These are phyloP conservation scores for Acacia pycnantha DNA, from an alignment of 331 rosid species.

Conservation along the genomic window DNA sequence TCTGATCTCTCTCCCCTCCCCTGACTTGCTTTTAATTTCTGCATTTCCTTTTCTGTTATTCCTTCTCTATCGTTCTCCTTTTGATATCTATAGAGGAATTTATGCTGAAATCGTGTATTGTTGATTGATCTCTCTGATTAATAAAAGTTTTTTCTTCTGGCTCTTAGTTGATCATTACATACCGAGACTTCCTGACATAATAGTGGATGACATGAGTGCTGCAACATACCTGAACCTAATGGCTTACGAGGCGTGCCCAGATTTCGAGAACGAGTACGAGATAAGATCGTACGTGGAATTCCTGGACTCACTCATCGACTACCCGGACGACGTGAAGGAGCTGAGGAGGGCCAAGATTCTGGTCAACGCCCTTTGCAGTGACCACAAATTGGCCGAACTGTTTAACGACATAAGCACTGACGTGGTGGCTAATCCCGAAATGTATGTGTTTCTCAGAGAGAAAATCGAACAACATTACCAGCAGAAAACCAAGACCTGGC, in stretches of 20 bases:
- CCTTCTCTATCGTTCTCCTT: no score
- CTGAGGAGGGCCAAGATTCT: neutral
- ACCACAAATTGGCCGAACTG: neutral
- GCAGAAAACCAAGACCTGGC: neutral
- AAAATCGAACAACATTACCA: neutral
- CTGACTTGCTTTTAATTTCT: no score
- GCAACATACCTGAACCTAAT: neutral
- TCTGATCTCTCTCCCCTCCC: no score
- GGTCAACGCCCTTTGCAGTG: neutral
- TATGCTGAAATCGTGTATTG: no score
- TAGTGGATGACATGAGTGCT: conserved; percentile 13
- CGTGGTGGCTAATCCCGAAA: neutral
- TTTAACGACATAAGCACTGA: neutral
- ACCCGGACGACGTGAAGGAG: neutral
- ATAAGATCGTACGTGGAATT: neutral
- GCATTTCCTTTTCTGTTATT: no score
- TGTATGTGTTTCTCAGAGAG: neutral
- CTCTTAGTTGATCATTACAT: no score
- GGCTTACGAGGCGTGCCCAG: conserved; percentile 34
- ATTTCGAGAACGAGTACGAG: conserved; percentile 20
- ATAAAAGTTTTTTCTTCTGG: no score
- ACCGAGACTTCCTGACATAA: neutral
- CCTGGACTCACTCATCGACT: neutral
- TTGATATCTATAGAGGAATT: no score
- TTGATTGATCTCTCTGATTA: no score